Percentiles rank a stretch among this genome's conserved stretches.
These are phyloP conservation scores for Pisolithus thermaeus DNA, from an alignment of 1,284 basidiomycete species.

Conservation along the genomic window DNA sequence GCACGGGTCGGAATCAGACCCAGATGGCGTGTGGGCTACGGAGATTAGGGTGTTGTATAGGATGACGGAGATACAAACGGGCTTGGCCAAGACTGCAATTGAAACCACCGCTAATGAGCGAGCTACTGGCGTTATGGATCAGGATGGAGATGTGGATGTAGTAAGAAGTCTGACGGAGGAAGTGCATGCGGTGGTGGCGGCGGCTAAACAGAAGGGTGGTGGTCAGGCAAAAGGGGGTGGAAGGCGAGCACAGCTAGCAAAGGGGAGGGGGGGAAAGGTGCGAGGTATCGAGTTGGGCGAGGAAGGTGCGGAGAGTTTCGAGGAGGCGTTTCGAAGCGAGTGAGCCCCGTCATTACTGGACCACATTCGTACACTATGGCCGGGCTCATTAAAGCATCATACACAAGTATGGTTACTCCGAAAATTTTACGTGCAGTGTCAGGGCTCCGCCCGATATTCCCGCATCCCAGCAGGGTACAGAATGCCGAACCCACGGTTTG, in stretches of 20 bases:
- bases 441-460: too few species aligned
- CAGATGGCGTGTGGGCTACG: constrained; percentile 61
- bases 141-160: not conserved
- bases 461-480: too few species aligned
- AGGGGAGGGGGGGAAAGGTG: not conserved
- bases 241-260: not conserved
- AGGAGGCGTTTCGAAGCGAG: too few species aligned
- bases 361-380: too few species aligned
- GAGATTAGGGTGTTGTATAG: constrained; percentile 62
- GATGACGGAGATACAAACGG: constrained; percentile 31
- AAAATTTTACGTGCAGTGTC: too few species aligned
- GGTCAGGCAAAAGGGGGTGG: not conserved
- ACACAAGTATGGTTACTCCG: too few species aligned
- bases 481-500: too few species aligned
- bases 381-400: too few species aligned
- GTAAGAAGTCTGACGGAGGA: not conserved
- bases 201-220: not conserved
- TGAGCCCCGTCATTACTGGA: too few species aligned
- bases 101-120: not conserved
- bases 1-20: constrained; percentile 33
- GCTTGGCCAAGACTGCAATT: not conserved
- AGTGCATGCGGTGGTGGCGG: not conserved
- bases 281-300: not conserved
- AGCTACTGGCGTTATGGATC: not conserved
- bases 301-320: too few species aligned